phyloP scores from a whole-genome alignment of 2,329 filamentous ascomycete genomes.

The Sporothrix euskadiensis region DNA sequence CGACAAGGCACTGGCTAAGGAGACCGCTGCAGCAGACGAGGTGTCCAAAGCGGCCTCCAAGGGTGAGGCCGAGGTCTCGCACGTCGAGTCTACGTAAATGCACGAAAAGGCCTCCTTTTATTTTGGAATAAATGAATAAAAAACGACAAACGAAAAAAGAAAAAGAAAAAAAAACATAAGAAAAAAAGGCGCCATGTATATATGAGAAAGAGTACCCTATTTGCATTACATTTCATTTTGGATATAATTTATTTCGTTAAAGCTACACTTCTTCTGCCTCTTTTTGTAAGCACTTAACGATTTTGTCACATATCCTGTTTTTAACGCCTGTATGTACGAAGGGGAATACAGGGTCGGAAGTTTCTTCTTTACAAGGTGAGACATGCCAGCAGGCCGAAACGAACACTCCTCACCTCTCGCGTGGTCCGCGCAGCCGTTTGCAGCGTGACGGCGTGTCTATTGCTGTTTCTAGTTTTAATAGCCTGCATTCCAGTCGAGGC shows the following conservation, averaged over 20 bases:
- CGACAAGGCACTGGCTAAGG: conserved; percentile 9
- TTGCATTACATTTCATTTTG: neutral
- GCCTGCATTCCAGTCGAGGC: neutral
- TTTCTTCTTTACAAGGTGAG: neutral
- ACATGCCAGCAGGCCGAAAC: neutral
- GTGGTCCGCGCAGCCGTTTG: neutral
- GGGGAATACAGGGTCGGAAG: neutral
- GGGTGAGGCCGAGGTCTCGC: neutral
- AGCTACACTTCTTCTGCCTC: neutral
- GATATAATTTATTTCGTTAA: neutral
- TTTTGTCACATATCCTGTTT: too few relatives aligned
- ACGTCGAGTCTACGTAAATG: neutral
- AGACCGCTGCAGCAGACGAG: neutral
- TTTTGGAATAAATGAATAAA: neutral
- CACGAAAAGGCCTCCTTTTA: too few relatives aligned
- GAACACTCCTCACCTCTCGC: neutral
- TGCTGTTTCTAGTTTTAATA: neutral
- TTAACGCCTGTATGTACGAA: too few relatives aligned
- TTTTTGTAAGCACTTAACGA: too few relatives aligned
- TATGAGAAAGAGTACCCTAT: conserved; percentile 1
- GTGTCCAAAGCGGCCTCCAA: neutral
- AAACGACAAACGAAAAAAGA: neutral
- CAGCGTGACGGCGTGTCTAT: neutral
- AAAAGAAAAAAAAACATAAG: neutral
- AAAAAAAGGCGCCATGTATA: neutral